Base-by-base conservation (phyloP, 2,329 filamentous ascomycete genomes). In the Pleomassaria siparia region DNA sequence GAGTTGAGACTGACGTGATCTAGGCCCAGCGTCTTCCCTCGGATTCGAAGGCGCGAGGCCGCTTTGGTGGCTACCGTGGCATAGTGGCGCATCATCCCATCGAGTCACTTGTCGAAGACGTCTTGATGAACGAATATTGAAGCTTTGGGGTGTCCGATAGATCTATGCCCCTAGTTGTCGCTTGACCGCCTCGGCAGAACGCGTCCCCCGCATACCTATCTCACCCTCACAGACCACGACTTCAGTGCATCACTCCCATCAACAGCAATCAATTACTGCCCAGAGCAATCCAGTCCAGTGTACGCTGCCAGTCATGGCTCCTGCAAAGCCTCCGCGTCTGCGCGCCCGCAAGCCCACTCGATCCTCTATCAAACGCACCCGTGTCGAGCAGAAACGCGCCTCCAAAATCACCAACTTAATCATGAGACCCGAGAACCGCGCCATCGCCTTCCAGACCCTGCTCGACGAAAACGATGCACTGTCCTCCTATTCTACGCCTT, bases 21-120 rank as follows among this genome's bases (percentile, higher is more conserved):
- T 16, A 71, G 60, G 26, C 66, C 54, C 18, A 69, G 42, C 16
- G 46, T 58, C 46, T 67, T 69, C 41, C 64, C 66, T 47, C 64
- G 64, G 41, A 55, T 50, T 40, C 55, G 58, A 12, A 70, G 58
- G 52, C 63, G 56, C 15, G 64, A 66, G 25, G 58, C 49, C 39
- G 57, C 53, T 51, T 60, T 63, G 28, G 50, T 40, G n/a, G 64
- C 59, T 51, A 67, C 50, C 7, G 67, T 67, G 16, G 63, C 66
- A 60, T 71, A 71, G 33, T 47, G 49, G 37, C 64, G 60, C 53
- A 69, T 59, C 61, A 65, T 64, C 21, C 56, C 55, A 47, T 47
- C 33, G 11, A 39, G 21, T 24, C 16, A 16, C 16, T 21, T 20
- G 15, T 21, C 24, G 5, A 22, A 37, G 24, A 6, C 18, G 20